Conservation (phyloP, 768 basidiomycete genomes). For the Lactarius pseudohatsudake region DNA sequence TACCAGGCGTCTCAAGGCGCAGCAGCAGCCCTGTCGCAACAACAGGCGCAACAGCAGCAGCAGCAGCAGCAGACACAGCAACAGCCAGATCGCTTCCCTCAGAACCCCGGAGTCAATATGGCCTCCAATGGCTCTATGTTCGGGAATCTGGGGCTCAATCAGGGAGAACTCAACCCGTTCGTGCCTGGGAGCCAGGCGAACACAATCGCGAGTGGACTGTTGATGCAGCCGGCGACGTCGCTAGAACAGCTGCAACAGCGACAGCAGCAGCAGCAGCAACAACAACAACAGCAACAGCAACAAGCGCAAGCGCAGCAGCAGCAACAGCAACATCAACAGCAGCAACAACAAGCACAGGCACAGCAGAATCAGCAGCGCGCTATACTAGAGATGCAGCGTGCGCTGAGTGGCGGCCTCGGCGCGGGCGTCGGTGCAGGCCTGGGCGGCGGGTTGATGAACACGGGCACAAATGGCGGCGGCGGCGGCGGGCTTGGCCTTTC, state of each 20-base stretch:
- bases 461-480: constrained; percentile 5
- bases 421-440: constrained; percentile 13
- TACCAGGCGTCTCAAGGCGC: constrained; percentile 15
- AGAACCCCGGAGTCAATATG: constrained; percentile 11
- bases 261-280: constrained; percentile 15
- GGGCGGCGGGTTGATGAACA: constrained; percentile 19
- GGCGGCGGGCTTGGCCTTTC: constrained; percentile 17
- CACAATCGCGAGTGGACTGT: constrained; percentile 20
- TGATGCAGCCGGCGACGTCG: constrained; percentile 8
- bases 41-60: constrained; percentile 9
- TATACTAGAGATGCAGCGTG: constrained; percentile 19
- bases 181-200: constrained; percentile 28
- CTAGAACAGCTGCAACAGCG: constrained; percentile 16
- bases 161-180: constrained; percentile 28
- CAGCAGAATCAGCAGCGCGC: constrained; percentile 25
- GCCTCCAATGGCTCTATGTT: constrained; percentile 13
- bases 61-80: constrained; percentile 22
- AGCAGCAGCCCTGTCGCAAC: constrained; percentile 10
- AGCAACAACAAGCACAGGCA: constrained; percentile 15
- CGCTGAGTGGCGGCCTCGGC: constrained; percentile 21
- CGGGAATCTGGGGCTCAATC: constrained; percentile 24
- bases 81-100: constrained; percentile 10
- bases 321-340: constrained; percentile 11
- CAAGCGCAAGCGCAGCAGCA: constrained; percentile 19
- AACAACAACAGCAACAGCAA: constrained; percentile 12